Evolutionary conservation across 176 grass and related monocot genomes (phyloP).

Genomic region (Typha latifolia): DNA sequence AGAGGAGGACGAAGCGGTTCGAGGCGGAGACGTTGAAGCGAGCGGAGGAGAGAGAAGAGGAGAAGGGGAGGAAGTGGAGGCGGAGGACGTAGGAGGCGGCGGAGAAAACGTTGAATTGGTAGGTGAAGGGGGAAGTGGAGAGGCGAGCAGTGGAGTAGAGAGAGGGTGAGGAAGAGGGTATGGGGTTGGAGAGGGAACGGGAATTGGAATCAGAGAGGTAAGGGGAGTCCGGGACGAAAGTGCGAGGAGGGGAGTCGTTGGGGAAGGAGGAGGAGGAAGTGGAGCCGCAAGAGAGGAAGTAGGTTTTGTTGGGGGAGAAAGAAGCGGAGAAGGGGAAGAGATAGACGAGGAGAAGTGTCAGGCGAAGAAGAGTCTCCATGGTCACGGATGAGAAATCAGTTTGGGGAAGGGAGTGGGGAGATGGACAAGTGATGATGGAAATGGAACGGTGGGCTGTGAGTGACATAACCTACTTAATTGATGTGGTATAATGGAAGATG

Average conservation of each 20-base stretch:
- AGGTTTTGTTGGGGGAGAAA: conserved; percentile 5
- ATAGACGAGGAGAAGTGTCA: conserved; percentile 8
- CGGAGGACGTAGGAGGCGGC: conserved; percentile 47
- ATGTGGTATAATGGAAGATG: no score
- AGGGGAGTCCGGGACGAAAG: conserved; percentile 17
- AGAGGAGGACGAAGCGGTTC: conserved; percentile 23
- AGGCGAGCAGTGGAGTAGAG: conserved; percentile 55
- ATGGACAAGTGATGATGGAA: background rate
- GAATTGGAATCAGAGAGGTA: conserved; percentile 1
- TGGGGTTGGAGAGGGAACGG: conserved; percentile 7
- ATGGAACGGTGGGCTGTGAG: no score
- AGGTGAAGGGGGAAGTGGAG: conserved; percentile 20
- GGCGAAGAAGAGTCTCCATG: conserved; percentile 4
- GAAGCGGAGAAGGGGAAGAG: background rate
- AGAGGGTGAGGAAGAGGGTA: background rate
- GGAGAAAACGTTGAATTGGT: conserved; percentile 2
- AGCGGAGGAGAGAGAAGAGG: conserved; percentile 17
- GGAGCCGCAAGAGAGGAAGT: conserved; percentile 46
- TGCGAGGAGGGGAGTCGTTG: conserved; percentile 17
- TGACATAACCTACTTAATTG: no score
- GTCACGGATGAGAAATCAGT: background rate
- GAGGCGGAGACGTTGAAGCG: conserved; percentile 33
- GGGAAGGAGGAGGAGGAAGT: conserved; percentile 11
- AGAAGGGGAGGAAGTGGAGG: conserved; percentile 69
- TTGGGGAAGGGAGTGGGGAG: background rate